Conservation (phyloP, 331 rosid genomes). For the Stylosanthes scabra region DNA sequence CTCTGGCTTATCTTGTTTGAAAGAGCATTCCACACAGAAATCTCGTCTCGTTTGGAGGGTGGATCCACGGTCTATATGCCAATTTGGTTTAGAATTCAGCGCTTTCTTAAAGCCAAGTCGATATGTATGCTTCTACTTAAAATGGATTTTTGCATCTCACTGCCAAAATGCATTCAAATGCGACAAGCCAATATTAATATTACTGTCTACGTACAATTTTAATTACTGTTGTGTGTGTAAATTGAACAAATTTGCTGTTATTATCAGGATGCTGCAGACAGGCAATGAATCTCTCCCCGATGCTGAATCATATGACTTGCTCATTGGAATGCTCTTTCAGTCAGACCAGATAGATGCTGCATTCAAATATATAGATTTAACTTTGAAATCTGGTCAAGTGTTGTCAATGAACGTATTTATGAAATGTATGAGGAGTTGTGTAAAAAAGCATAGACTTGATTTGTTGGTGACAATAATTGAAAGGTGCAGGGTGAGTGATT, state of each 20-base stretch:
- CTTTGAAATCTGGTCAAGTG: slow-evolving; percentile 70
- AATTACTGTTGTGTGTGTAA: neutral
- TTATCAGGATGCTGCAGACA: slow-evolving; percentile 83
- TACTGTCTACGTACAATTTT: slow-evolving; percentile 3
- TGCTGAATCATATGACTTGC: slow-evolving; percentile 77
- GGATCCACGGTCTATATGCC: slow-evolving; percentile 7
- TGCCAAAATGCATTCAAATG: neutral
- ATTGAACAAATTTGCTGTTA: slow-evolving; percentile 19
- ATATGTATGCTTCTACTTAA: slow-evolving; percentile 16
- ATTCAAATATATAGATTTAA: slow-evolving; percentile 70
- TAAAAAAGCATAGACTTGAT: slow-evolving; percentile 70
- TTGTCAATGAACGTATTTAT: slow-evolving; percentile 64
- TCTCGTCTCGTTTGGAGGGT: neutral
- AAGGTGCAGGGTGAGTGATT: slow-evolving; percentile 77
- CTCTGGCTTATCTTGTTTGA: neutral
- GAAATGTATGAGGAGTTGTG: slow-evolving; percentile 65
- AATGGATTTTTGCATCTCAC: slow-evolving; percentile 6
- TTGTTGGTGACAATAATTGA: slow-evolving; percentile 76
- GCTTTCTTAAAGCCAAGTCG: slow-evolving; percentile 3
- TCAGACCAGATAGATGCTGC: slow-evolving; percentile 64
- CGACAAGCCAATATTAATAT: slow-evolving; percentile 6
- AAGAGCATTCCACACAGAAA: neutral
- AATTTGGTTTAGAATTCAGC: slow-evolving; percentile 29
- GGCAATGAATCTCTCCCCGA: slow-evolving; percentile 82
- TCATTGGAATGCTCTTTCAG: slow-evolving; percentile 75